Evolutionary conservation across 1,284 basidiomycete genomes (phyloP).

Genomic region (Cryptococcus sp.): DNA sequence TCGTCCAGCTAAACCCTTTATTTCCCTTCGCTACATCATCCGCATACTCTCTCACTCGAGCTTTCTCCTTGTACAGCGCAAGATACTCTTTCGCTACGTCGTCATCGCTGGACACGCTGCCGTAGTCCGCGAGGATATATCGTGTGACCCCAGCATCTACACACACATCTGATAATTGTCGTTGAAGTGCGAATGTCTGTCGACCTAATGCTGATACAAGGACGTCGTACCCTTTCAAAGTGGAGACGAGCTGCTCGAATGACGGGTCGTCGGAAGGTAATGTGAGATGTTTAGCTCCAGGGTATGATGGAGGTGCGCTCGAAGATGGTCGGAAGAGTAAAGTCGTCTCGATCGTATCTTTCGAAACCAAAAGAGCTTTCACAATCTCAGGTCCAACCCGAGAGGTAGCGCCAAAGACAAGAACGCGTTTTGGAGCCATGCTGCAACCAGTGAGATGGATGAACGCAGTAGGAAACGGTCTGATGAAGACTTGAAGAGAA

Average conservation of each 20-base stretch:
- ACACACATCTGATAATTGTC: constrained; percentile 14
- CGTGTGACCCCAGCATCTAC: constrained; percentile 10
- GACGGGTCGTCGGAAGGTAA: constrained; percentile 5
- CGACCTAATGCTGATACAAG: constrained; percentile 10
- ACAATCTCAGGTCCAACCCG: constrained; percentile 19
- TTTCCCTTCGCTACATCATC: constrained; percentile 3
- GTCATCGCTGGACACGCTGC: constrained; percentile 12
- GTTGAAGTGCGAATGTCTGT: constrained; percentile 6
- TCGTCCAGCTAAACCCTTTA: constrained; percentile 14
- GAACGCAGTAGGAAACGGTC: too few species aligned
- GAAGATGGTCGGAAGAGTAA: constrained; percentile 14
- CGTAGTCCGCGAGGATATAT: constrained; percentile 18
- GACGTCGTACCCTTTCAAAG: constrained; percentile 4
- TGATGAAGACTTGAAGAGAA: too few species aligned
- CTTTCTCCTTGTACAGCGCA: constrained; percentile 9
- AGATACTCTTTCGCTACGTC: constrained; percentile 8
- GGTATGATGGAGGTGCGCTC: background rate
- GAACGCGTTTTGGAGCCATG: background rate
- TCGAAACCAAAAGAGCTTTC: constrained; percentile 5
- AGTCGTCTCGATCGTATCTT: background rate
- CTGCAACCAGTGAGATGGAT: too few species aligned
- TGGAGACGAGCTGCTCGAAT: background rate
- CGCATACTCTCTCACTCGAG: constrained; percentile 8
- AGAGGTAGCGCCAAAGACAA: constrained; percentile 14
- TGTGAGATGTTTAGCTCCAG: background rate